Base-by-base conservation (phyloP, 306 rosid species). In the Geum urbanum region DNA sequence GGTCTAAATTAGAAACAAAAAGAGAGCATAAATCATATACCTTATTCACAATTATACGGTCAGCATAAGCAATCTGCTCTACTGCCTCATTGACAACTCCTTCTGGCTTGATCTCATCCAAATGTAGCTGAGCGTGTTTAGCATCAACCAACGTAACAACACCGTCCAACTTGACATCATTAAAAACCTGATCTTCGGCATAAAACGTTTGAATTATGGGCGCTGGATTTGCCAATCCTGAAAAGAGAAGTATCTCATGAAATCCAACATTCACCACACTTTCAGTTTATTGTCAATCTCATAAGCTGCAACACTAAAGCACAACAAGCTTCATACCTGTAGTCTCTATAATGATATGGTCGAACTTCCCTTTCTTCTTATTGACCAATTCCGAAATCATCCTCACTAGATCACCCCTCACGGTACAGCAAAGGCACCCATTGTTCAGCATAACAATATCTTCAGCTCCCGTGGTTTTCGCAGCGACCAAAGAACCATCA, bases 381-480 rank as follows among this genome's bases (percentile, higher is more conserved):
- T 81, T 74, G 20, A 88, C 99, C 72, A 94, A 72, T 37, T 94
- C 97, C 0, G 86, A 9, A 69, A 94, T 91, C 99, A 94, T 94
- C 78, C 97, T 72, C 48, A 90, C 98, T 39, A 92, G 97, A 72
- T 92, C 98, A 67, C 97, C 98, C 79, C 99, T 84, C 63, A 94
- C 97, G 35, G 99, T 94, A 85, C 99, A 94, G 86, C 99, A 94
- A 74, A 91, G 99, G 63, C 96, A 91, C 13, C 99, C 96, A 47
- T 94, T 90, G 64, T 94, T 94, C 77, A 94, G 72, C 97, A 94
- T 85, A 73, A 94, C 75, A 82, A 94, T 94, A 81, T 94, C 97
- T 81, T 94, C 97, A 22, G 97, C 99, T 0, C 94, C 97, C 12
- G 98, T 83, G 9, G 96, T 71, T 78, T 91, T 87, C 0, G 96